Evolutionary conservation across 2,329 filamentous ascomycete genomes (phyloP).

Genomic region (Penicillium sp.): DNA sequence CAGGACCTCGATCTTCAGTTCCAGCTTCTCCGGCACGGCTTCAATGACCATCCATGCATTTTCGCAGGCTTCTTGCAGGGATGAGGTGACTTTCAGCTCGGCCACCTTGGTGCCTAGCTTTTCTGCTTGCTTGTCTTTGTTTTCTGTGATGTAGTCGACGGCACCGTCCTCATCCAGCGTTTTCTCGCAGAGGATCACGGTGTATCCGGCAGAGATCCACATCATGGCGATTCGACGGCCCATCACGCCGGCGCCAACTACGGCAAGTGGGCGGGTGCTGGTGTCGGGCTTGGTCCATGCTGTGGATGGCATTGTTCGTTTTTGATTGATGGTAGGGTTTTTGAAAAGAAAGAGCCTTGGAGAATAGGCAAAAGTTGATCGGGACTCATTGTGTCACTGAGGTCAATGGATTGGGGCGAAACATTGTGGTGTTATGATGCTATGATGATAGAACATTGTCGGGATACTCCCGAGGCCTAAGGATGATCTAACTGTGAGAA

Average conservation of each 20-base stretch:
- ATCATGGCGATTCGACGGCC: constrained; percentile 26
- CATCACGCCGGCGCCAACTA: constrained; percentile 23
- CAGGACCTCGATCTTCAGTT: constrained; percentile 18
- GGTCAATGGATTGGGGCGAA: background rate
- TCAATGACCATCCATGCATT: constrained; percentile 23
- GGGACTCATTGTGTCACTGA: background rate
- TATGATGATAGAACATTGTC: constrained; percentile 9
- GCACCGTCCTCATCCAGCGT: constrained; percentile 5
- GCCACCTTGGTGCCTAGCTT: constrained; percentile 16
- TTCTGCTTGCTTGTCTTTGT: constrained; percentile 14
- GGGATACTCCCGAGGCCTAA: background rate
- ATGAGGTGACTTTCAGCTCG: constrained; percentile 9
- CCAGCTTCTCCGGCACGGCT: constrained; percentile 19
- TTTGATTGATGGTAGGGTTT: background rate
- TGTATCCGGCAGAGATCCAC: constrained; percentile 19
- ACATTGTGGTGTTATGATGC: constrained; percentile 9
- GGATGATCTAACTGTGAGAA: constrained; percentile 16
- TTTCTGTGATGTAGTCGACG: constrained; percentile 14
- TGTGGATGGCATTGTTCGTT: constrained; percentile 15
- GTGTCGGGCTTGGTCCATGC: constrained; percentile 22
- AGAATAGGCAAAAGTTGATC: background rate
- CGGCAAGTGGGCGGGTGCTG: constrained; percentile 21
- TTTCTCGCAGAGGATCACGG: constrained; percentile 21
- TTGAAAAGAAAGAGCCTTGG: background rate
- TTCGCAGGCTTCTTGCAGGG: constrained; percentile 10